Conservation (phyloP, 192 early-diverging fungal genomes). For the Gryganskiella cystojenkinii region DNA sequence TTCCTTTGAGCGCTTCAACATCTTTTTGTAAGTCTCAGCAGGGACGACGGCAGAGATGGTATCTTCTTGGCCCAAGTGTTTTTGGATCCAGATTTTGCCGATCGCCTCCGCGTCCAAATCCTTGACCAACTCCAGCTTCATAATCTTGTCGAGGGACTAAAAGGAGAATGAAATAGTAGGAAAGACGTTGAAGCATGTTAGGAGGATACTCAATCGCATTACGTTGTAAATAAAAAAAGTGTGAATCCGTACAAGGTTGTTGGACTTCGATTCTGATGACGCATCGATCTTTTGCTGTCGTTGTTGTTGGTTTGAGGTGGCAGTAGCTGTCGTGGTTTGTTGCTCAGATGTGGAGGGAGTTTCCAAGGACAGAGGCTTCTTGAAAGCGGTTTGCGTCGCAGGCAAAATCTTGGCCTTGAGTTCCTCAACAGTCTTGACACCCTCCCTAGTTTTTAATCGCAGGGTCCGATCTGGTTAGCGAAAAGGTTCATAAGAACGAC, state of each 20-base stretch:
- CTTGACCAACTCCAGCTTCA: slow-evolving; percentile 61
- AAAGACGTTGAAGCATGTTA: too few relatives aligned
- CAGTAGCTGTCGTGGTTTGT: background rate
- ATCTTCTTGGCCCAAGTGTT: slow-evolving; percentile 69
- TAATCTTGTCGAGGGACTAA: slow-evolving; percentile 65
- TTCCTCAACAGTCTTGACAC: slow-evolving; percentile 58
- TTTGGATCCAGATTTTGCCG: slow-evolving; percentile 78
- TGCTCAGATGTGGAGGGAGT: slow-evolving; percentile 8
- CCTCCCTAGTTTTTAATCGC: slow-evolving; percentile 50
- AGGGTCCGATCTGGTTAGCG: background rate
- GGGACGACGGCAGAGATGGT: slow-evolving; percentile 73
- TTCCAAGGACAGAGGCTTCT: slow-evolving; percentile 27
- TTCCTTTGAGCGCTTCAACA: slow-evolving; percentile 61
- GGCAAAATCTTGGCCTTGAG: slow-evolving; percentile 47
- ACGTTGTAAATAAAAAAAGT: too few relatives aligned
- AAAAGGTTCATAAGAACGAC: background rate
- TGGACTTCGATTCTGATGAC: background rate
- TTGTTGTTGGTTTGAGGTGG: background rate
- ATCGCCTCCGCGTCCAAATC: slow-evolving; percentile 55
- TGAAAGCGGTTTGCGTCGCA: slow-evolving; percentile 23
- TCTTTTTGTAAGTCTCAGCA: slow-evolving; percentile 64
- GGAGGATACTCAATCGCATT: background rate
- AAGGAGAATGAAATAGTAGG: background rate
- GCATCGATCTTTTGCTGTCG: background rate
- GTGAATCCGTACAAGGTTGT: too few relatives aligned